phyloP scores from a whole-genome alignment of 2,329 filamentous ascomycete genomes.

The Blastomyces emzantsi region DNA sequence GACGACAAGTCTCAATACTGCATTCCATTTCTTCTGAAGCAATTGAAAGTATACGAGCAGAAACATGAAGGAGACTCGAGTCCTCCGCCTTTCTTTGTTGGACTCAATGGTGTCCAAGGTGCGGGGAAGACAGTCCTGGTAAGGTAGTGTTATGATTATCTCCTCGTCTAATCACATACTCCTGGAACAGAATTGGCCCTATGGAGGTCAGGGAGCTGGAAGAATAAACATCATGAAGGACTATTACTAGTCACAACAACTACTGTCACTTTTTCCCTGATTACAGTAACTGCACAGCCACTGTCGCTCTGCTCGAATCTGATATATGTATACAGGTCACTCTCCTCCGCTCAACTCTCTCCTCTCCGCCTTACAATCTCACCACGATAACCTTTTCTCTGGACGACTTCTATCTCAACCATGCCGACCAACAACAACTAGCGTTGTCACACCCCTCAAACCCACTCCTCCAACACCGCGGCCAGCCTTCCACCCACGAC shows the following conservation, averaged over 20 bases:
- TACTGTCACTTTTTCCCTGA: neutral
- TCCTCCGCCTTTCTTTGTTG: conserved; percentile 66
- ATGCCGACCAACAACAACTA: conserved; percentile 57
- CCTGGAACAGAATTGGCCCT: neutral
- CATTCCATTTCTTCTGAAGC: conserved; percentile 64
- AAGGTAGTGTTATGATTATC: conserved; percentile 20
- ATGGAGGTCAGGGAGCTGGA: neutral
- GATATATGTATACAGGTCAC: conserved; percentile 40
- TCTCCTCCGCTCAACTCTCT: conserved; percentile 54
- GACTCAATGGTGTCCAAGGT: conserved; percentile 85
- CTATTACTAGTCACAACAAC: neutral
- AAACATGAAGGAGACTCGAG: conserved; percentile 29
- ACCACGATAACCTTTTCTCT: conserved; percentile 67
- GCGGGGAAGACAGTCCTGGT: conserved; percentile 86
- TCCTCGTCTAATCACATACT: neutral
- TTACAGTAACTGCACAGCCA: neutral
- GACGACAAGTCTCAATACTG: conserved; percentile 73
- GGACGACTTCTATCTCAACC: conserved; percentile 81
- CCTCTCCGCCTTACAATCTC: conserved; percentile 48
- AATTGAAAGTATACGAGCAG: conserved; percentile 45
- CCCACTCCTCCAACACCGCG: conserved; percentile 67
- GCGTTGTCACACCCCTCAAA: conserved; percentile 60
- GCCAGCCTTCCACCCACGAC: conserved; percentile 79
- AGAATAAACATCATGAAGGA: neutral
- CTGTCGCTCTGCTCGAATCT: neutral